Conservation (phyloP, 768 basidiomycete genomes). For the Mycena latifolia region DNA sequence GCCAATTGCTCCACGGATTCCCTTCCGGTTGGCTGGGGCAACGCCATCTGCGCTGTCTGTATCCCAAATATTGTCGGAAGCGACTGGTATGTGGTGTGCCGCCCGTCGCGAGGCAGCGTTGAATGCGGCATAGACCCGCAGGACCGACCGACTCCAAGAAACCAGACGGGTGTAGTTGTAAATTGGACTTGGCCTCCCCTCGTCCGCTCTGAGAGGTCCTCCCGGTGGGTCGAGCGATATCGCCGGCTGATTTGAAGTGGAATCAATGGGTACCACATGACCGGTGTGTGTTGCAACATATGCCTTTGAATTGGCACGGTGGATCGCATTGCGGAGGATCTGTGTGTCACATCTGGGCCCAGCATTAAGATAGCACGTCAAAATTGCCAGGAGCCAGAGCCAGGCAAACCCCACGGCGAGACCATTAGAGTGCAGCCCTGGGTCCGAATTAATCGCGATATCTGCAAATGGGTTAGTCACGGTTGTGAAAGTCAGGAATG, state of each 20-base stretch:
- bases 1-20: background rate
- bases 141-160: background rate
- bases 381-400: background rate
- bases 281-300: background rate
- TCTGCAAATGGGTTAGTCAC: too few species aligned
- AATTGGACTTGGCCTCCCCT: background rate
- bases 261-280: background rate
- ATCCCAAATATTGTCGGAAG: background rate
- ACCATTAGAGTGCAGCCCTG: too few species aligned
- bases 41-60: background rate
- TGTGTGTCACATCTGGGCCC: background rate
- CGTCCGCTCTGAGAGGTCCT: background rate
- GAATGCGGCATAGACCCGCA: background rate
- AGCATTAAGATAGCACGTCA: background rate
- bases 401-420: background rate
- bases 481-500: background rate
- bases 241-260: background rate
- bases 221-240: background rate
- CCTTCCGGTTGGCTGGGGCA: background rate
- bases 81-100: background rate
- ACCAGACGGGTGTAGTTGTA: background rate
- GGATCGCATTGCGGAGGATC: background rate
- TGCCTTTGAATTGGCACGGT: background rate
- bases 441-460: background rate
- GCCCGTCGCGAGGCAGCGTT: background rate